Base-by-base conservation (phyloP, 192 early-diverging fungal species). In the Podila epicladia region DNA sequence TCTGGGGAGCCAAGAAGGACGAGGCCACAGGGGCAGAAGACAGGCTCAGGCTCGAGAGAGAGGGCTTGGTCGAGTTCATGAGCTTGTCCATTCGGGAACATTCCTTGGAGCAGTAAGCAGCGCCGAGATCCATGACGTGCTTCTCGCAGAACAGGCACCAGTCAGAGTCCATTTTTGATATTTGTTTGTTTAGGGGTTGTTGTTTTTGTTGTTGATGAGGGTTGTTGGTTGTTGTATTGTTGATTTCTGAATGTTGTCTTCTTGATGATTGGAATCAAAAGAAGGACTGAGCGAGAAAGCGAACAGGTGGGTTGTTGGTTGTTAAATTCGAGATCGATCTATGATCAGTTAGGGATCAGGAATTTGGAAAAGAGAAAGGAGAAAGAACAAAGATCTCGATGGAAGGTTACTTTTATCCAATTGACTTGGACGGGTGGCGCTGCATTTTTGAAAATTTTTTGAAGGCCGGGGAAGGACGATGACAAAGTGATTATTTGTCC, bases 91-190 rank as follows among this genome's bases (percentile, higher is more conserved):
- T 80, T 22, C 70, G 51, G 55, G 71, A 31, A 28, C 77, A 80
- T 20, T 80, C 77, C 67, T 80, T 80, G 38, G 77, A 80, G 67
- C 77, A 80, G 57, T 80, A 80, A 6, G 58, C 77, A 53, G 77
- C 77, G 62, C 71, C 77, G 57, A 80, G 71, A 64, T 80, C 77
- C 62, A 80, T 64, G 66, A 80, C 77, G 58, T 80, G 77, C 71
- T 80, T 80, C 35, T 80, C 77, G 71, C 77, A 80, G 67, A 80
- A 80, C 65, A 80, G 71, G 62, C 77, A 80, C 77, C 77, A 80
- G 33, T 80, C 77, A 63, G 77, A 80, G 58, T 80, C 77, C 77
- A 80, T 80, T 72, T 15, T 72, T 31, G 50, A 51, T 45, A 45
- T 33, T 17, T 45, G 58, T 45, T 63, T 9, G 29, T 48, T 9